Evolutionary conservation across 2,329 filamentous ascomycete genomes (phyloP).

Genomic region (Lachnellula subtilissima): DNA sequence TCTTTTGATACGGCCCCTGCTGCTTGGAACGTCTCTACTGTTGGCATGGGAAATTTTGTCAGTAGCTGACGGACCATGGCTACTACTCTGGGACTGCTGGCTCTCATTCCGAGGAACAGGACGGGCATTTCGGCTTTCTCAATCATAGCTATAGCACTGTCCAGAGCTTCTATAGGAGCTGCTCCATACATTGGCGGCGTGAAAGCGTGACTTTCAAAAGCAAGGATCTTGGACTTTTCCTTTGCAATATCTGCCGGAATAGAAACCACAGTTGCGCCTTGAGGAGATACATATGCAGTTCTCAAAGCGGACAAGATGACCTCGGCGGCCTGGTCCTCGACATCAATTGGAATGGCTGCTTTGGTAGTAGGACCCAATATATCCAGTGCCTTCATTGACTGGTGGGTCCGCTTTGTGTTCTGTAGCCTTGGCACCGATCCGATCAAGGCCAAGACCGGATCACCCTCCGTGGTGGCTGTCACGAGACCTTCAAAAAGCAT

Average conservation of each 20-base stretch:
- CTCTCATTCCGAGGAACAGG: constrained; percentile 42
- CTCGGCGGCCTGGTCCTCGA: constrained; percentile 45
- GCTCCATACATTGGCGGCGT: constrained; percentile 38
- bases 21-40: constrained; percentile 48
- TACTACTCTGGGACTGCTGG: constrained; percentile 38
- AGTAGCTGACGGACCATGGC: constrained; percentile 39
- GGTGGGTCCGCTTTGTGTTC: constrained; percentile 43
- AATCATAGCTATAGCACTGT: constrained; percentile 20
- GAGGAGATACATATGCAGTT: constrained; percentile 36
- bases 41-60: constrained; percentile 38
- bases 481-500: too few species aligned
- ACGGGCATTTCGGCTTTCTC: constrained; percentile 37
- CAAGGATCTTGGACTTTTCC: constrained; percentile 26
- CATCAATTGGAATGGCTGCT: constrained; percentile 37
- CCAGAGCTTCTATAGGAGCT: constrained; percentile 16
- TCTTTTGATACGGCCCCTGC: constrained; percentile 42
- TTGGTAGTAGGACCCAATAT: constrained; percentile 42
- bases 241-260: constrained; percentile 39
- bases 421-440: constrained; percentile 41
- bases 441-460: constrained; percentile 45
- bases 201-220: constrained; percentile 37
- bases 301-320: constrained; percentile 43
- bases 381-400: constrained; percentile 41
- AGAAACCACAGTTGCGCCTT: constrained; percentile 40
- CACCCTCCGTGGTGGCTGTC: constrained; percentile 44